Evolutionary conservation across 805 yeast genomes (phyloP).

Genomic region (Saccharomycopsis oosterbeekiorum): DNA sequence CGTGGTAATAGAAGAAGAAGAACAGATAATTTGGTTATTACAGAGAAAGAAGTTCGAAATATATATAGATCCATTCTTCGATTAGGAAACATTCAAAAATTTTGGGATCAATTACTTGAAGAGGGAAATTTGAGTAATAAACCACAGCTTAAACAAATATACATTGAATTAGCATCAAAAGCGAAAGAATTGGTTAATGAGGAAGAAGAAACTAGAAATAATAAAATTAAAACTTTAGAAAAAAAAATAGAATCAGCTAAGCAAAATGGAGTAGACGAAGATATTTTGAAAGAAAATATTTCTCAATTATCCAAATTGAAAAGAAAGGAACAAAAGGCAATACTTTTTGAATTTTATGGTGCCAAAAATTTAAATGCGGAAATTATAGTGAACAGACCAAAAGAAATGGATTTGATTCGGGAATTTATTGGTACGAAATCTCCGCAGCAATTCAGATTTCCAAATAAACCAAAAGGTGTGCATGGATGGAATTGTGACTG

Average conservation of each 20-base stretch:
- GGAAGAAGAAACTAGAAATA: conserved; percentile 55
- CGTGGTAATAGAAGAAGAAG: conserved; percentile 29
- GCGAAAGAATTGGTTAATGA: conserved; percentile 52
- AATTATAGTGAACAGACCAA: conserved; percentile 68
- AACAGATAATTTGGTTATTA: conserved; percentile 46
- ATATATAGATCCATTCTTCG: conserved; percentile 75
- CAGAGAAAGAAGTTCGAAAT: conserved; percentile 80
- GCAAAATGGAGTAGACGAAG: conserved; percentile 28
- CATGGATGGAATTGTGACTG: conserved; percentile 89
- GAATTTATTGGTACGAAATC: conserved; percentile 42
- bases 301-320: conserved; percentile 49
- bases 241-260: conserved; percentile 48
- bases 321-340: conserved; percentile 81
- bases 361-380: conserved; percentile 91
- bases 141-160: conserved; percentile 65
- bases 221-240: conserved; percentile 48
- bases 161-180: conserved; percentile 55
- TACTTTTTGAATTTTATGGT: conserved; percentile 77
- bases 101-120: conserved; percentile 78
- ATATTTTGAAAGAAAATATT: conserved; percentile 31
- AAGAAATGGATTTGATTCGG: conserved; percentile 64
- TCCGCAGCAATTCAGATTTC: conserved; percentile 51
- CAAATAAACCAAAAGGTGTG: conserved; percentile 63
- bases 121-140: conserved; percentile 85
- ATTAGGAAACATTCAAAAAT: conserved; percentile 65